These are phyloP conservation scores for Rubroshorea leprosula DNA, from an alignment of 345 rosid species.

Conservation along the genomic window DNA sequence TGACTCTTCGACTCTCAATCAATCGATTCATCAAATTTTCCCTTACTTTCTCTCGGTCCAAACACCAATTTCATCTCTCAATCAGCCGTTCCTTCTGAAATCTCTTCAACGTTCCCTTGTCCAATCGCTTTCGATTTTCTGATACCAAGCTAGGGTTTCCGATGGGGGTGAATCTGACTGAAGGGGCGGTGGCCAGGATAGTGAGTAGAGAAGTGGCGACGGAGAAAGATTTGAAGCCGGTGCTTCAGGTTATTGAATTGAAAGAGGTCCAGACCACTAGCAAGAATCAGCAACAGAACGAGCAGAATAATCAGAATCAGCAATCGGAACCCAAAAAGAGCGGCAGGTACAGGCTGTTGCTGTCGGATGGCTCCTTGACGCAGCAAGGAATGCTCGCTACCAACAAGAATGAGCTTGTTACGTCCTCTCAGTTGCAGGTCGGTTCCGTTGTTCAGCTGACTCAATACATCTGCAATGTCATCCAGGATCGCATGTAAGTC, in stretches of 20 bases:
- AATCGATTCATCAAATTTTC: not conserved
- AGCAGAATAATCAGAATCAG: not conserved
- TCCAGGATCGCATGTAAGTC: constrained; percentile 35
- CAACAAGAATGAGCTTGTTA: constrained; percentile 40
- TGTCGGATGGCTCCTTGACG: constrained; percentile 55
- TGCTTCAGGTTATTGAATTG: constrained; percentile 63
- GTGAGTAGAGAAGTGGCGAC: constrained; percentile 33
- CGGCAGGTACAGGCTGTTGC: constrained; percentile 35
- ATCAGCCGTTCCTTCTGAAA: not conserved
- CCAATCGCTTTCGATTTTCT: not conserved
- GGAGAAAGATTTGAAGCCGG: constrained; percentile 44
- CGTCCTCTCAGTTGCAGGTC: constrained; percentile 35
- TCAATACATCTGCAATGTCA: constrained; percentile 44
- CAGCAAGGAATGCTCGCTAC: constrained; percentile 71
- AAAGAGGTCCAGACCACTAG: constrained; percentile 33
- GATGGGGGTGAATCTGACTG: constrained; percentile 46
- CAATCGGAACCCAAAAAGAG: not conserved
- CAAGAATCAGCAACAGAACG: constrained; percentile 30
- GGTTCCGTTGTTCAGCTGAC: constrained; percentile 54
- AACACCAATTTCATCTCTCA: not conserved
- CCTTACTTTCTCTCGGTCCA: not conserved
- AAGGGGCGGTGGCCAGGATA: constrained; percentile 48
- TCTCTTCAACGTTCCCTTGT: not conserved
- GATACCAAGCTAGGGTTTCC: not conserved
- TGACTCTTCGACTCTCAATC: not conserved